Conservation (phyloP, 2,329 filamentous ascomycete genomes). For the Chrysoporthe deuterocubensis region DNA sequence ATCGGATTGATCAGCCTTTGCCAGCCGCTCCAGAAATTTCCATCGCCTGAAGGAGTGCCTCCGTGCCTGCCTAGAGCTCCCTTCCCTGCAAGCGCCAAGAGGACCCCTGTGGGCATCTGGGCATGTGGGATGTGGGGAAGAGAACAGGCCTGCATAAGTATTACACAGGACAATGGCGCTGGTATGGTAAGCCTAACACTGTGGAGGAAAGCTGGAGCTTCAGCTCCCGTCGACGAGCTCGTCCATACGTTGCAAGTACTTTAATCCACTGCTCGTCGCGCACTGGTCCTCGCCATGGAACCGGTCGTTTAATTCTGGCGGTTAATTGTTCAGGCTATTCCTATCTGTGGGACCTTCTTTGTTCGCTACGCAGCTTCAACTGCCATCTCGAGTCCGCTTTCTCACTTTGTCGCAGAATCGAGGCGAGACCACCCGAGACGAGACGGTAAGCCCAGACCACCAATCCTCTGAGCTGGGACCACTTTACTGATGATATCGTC, state of each 20-base stretch:
- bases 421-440: neutral
- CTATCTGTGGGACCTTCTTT: neutral
- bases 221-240: neutral
- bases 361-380: neutral
- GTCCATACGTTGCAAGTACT: no score
- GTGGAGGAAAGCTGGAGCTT: conserved; percentile 1
- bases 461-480: neutral
- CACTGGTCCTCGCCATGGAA: neutral
- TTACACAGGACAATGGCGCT: neutral
- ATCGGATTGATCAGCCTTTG: conserved; percentile 15
- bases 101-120: neutral
- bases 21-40: conserved; percentile 18
- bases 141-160: neutral
- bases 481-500: neutral
- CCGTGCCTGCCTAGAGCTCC: neutral
- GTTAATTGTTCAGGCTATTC: no score
- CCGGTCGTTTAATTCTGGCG: neutral
- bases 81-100: conserved; percentile 8
- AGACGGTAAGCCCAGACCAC: neutral
- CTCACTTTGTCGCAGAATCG: neutral
- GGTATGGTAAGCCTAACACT: neutral
- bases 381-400: neutral
- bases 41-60: neutral
- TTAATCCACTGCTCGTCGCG: neutral
- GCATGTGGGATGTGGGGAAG: conserved; percentile 12